These are phyloP conservation scores for Xylaria hypoxylon DNA, from an alignment of 2,329 filamentous ascomycete species.

Conservation along the genomic window DNA sequence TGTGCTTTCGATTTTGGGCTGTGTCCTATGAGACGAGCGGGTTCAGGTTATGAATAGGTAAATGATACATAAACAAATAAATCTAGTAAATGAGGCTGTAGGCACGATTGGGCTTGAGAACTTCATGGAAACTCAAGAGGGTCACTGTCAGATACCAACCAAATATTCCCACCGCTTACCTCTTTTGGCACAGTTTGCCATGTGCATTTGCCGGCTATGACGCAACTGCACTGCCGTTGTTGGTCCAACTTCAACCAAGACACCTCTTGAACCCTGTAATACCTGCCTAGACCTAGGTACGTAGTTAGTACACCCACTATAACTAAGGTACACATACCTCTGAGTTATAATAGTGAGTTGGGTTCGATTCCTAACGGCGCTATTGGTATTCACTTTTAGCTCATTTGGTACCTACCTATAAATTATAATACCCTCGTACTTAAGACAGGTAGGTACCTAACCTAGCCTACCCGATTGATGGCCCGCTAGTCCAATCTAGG, in stretches of 20 bases:
- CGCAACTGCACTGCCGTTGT: slow-evolving; percentile 16
- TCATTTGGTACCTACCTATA: too few relatives aligned
- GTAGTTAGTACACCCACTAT: too few relatives aligned
- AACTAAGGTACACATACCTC: too few relatives aligned
- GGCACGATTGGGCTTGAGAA: slow-evolving; percentile 16
- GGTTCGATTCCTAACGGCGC: too few relatives aligned
- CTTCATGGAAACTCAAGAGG: slow-evolving; percentile 25
- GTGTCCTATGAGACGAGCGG: neutral
- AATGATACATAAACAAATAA: neutral
- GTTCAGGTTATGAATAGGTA: neutral
- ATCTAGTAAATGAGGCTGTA: neutral
- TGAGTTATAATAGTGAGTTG: too few relatives aligned
- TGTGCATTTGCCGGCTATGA: slow-evolving; percentile 22
- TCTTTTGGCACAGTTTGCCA: slow-evolving; percentile 13
- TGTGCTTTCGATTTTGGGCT: neutral
- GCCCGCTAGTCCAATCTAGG: neutral
- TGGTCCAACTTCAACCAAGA: neutral
- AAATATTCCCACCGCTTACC: slow-evolving; percentile 38
- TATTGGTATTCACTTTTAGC: too few relatives aligned
- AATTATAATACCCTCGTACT: too few relatives aligned
- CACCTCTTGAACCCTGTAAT: too few relatives aligned
- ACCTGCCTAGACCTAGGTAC: neutral
- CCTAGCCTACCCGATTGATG: too few relatives aligned
- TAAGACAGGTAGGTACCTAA: too few relatives aligned
- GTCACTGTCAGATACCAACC: slow-evolving; percentile 17